Base-by-base conservation (phyloP, 129 eudicot species). In the Artemisia tridentata region DNA sequence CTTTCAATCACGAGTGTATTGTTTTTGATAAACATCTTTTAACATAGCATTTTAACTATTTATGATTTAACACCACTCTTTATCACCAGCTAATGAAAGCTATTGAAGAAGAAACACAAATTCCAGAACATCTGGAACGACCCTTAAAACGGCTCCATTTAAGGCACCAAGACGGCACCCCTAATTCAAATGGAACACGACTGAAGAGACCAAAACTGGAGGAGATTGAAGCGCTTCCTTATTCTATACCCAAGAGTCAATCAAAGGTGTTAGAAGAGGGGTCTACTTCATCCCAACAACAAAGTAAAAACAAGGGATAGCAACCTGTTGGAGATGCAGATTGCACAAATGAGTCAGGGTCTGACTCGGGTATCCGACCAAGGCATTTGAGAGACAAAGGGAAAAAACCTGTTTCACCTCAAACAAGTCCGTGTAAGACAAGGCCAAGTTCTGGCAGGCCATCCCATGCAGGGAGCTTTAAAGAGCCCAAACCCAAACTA, bases 71-170 rank as follows among this genome's bases (percentile, higher is more conserved):
- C 27, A 13, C 69, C 18, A 51, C 45, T 74, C 11, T 4, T 12
- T 31, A 51, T 76, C 20, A 54, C 41, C 79, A 83, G 87, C 70
- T 21, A 19, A 69, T 63, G 71, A 81, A 76, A 43, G 78, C 25
- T 27, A 67, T 80, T 45, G 84, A 77, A 80, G 88, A 82, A 68
- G 95, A 83, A 81, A 80, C 84, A 69, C 86, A 60, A 74, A 73
- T 59, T 29, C 78, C 79, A 1, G 91, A 83, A 68, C 91, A 85
- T 64, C 79, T 85, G 2, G 89, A 80, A 79, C 79, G 92, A 1
- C 97, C 97, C n/a, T 5, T 79, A 88, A 27, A 91, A 91, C n/a
- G n/a, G n/a, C n/a, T n/a, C n/a, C n/a, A n/a, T n/a, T n/a, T n/a
- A n/a, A n/a, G n/a, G n/a, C n/a, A n/a, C n/a, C n/a, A n/a, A n/a